Conservation (phyloP, 306 rosid genomes). For the Quercus dentata region DNA sequence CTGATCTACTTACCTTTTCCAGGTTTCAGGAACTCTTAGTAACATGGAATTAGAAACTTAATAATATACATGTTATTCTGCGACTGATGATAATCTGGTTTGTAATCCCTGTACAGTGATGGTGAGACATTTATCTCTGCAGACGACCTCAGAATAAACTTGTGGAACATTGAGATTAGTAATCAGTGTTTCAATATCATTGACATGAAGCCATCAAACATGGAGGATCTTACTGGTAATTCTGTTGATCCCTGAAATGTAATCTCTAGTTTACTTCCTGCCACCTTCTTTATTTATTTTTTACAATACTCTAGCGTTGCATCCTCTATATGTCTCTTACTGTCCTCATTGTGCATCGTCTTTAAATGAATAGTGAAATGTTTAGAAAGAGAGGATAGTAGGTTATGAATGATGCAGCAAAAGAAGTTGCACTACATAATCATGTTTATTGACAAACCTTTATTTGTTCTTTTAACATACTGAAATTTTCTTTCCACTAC, state of each 20-base stretch:
- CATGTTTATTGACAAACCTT: neutral
- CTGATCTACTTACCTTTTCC: neutral
- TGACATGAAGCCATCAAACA: constrained; percentile 65
- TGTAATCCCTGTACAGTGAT: constrained; percentile 46
- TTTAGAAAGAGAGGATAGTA: neutral
- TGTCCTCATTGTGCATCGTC: neutral
- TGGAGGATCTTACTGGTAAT: constrained; percentile 71
- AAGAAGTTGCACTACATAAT: neutral
- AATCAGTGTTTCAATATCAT: constrained; percentile 67
- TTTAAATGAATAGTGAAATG: neutral
- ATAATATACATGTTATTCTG: neutral
- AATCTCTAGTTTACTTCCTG: neutral
- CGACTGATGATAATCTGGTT: constrained; percentile 15
- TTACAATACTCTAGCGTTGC: neutral
- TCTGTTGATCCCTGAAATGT: constrained; percentile 4
- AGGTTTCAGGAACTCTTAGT: neutral
- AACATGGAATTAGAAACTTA: neutral
- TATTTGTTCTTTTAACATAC: neutral
- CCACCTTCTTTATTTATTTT: neutral
- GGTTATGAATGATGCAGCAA: neutral
- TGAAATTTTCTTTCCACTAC: neutral
- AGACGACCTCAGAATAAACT: constrained; percentile 70
- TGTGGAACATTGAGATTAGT: constrained; percentile 73
- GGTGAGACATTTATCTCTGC: constrained; percentile 75
- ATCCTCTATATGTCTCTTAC: neutral